Evolutionary conservation across 805 yeast species (phyloP), one percentile per base, ranked within the genome.

Genomic region (Yarrowia divulgata): DNA sequence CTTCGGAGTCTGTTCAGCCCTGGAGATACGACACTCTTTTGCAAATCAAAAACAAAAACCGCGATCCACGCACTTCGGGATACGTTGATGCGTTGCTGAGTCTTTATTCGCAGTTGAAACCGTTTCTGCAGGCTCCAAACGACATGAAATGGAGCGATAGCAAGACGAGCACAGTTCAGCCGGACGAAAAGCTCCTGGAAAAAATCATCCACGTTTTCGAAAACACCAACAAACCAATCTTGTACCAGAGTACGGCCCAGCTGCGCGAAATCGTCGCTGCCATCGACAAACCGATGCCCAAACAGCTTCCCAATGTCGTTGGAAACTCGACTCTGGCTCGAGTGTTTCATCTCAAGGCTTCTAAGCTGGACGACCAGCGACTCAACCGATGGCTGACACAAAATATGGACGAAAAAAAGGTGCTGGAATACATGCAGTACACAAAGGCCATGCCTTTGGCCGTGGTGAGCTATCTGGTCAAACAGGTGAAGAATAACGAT

Each of bases 41-140:
- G 13, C 67, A 67, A 19, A 43, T 57, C 54, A 67, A 57, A 18
- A 50, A 67, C 54, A 43, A 67, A n/a, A 43, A 67, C 67, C 43
- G 67, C 5, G 67, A 67, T 35, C 50, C 45, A 1, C 49, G 69
- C 12, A 52, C 67, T 6, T 35, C 66, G 1, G 39, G 67, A 0
- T 18, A 35, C 54, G 35, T 67, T 8, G 67, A 67, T n/a, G 49
- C 67, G 34, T 37, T 62, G 3, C 55, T 62, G 18, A 46, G 29
- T 18, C 37, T 62, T 12, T 62, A 46, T n/a, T 46, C 67, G 10
- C 67, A 48, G 18, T 46, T 62, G 12, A 62, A 48, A 10, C 67
- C 67, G 32, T 32, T 29, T 29, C 40, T 58, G 3, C 46, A 39
- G n/a, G 46, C 62, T 3, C 62, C 62, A 19, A 16, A 14, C 4